Evolutionary conservation across 139 green algal species (phyloP).

Genomic region (Chlamydomonas sphaeroides): DNA sequence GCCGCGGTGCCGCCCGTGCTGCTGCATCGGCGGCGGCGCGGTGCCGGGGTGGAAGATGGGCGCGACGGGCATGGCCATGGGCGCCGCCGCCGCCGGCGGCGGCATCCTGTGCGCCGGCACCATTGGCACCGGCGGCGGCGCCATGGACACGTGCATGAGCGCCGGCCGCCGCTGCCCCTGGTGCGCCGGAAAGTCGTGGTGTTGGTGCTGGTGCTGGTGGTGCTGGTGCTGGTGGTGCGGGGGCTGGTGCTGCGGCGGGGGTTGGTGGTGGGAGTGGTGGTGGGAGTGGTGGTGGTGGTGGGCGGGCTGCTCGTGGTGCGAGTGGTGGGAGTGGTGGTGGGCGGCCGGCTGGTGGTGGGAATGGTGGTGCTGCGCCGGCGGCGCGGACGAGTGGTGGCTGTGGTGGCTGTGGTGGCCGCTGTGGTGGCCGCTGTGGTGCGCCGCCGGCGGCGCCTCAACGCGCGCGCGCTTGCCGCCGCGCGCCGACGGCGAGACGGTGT

Average conservation of each 20-base stretch:
- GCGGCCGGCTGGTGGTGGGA: too few relatives aligned
- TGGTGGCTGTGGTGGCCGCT: background rate
- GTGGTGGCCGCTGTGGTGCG: background rate
- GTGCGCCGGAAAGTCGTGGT: too few relatives aligned
- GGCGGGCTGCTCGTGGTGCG: background rate
- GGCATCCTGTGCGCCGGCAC: too few relatives aligned
- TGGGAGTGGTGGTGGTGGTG: background rate
- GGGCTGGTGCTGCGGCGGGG: too few relatives aligned
- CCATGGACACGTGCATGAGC: background rate
- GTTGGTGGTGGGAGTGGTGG: too few relatives aligned
- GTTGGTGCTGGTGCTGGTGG: too few relatives aligned
- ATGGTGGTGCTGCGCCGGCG: too few relatives aligned
- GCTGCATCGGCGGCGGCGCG: background rate
- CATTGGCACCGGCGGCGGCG: background rate
- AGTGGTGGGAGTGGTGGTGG: too few relatives aligned
- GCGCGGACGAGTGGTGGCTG: background rate
- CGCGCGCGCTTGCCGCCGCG: slow-evolving; percentile 17
- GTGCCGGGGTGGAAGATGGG: background rate
- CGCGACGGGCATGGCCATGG: too few relatives aligned
- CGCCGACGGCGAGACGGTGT: background rate
- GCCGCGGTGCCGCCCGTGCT: background rate
- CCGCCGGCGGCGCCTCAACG: background rate
- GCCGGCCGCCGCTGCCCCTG: background rate
- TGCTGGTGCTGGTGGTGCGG: too few relatives aligned
- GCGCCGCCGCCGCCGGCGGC: too few relatives aligned